A percentile compares a stretch with the other conserved stretches of the same genome.
Evolutionary conservation across 1,139 yeast genomes (phyloP).

Genomic region (Protomyces arabidopsidicola): DNA sequence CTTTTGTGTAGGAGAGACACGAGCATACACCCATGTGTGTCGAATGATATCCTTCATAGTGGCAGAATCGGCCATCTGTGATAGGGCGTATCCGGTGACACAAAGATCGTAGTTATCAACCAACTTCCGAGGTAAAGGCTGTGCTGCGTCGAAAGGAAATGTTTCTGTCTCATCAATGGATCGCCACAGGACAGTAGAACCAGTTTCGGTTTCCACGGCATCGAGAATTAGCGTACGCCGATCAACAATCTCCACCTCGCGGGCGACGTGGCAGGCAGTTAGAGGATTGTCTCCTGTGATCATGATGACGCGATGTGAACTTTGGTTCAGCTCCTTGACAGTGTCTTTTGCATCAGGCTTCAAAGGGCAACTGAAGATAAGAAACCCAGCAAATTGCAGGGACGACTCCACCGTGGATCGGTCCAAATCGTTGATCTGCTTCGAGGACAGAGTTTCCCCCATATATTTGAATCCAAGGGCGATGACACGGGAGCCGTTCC

Average conservation of each 20-base stretch:
- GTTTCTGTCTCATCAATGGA: constrained; percentile 70
- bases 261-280: constrained; percentile 97
- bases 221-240: constrained; percentile 81
- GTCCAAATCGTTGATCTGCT: constrained; percentile 39
- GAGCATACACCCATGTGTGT: constrained; percentile 94
- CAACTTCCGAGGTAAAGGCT: constrained; percentile 46
- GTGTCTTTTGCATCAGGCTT: constrained; percentile 89
- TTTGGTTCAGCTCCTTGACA: constrained; percentile 85
- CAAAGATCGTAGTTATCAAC: constrained; percentile 77
- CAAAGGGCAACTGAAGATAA: constrained; percentile 95
- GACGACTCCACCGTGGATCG: constrained; percentile 74
- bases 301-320: constrained; percentile 93
- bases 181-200: constrained; percentile 71
- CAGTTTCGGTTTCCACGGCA: constrained; percentile 56
- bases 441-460: constrained; percentile 41
- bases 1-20: constrained; percentile 95
- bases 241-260: constrained; percentile 81
- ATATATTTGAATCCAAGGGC: constrained; percentile 83
- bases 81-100: constrained; percentile 87
- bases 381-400: constrained; percentile 81
- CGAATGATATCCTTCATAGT: constrained; percentile 70
- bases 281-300: constrained; percentile 98
- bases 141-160: constrained; percentile 63
- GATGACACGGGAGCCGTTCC: constrained; percentile 93
- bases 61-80: constrained; percentile 49